Percentiles rank a stretch among this genome's conserved stretches.
Evolutionary conservation across 2,329 filamentous ascomycete species (phyloP).

Genomic region (Alternaria triticimaculans): DNA sequence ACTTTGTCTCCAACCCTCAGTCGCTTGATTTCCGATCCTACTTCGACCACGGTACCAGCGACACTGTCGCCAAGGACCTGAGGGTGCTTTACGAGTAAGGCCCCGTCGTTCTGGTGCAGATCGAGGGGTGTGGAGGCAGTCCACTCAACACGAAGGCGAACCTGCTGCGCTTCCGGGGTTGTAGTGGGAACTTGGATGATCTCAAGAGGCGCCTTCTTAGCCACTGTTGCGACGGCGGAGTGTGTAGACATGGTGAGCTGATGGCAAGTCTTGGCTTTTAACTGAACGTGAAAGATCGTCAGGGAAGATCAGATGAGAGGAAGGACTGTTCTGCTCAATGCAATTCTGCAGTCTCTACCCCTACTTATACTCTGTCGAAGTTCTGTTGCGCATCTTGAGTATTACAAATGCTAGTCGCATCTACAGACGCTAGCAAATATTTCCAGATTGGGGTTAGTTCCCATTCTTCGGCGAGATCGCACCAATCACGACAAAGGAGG

Average conservation of each 20-base stretch:
- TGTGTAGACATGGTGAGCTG: conserved; percentile 42
- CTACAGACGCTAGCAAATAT: conserved; percentile 4
- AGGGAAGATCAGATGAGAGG: background rate
- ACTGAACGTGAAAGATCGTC: background rate
- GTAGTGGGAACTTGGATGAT: conserved; percentile 47
- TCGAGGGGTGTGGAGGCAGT: conserved; percentile 68
- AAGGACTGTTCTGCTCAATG: background rate
- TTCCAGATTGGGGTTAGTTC: conserved; percentile 5
- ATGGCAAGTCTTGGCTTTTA: background rate
- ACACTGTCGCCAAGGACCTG: conserved; percentile 59
- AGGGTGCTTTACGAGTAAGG: conserved; percentile 60
- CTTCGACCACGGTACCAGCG: conserved; percentile 61
- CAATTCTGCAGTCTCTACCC: background rate
- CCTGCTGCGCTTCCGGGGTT: conserved; percentile 52
- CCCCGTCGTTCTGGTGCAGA: conserved; percentile 67
- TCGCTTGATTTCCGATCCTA: conserved; percentile 54
- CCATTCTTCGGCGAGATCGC: background rate
- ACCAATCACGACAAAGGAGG: background rate
- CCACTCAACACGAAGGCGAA: conserved; percentile 63
- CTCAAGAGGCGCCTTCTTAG: conserved; percentile 44
- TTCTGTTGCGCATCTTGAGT: too few relatives aligned
- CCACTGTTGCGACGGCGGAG: conserved; percentile 51
- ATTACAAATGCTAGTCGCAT: conserved; percentile 9
- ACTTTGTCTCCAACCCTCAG: conserved; percentile 63
- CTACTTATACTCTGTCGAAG: background rate